phyloP scores from a whole-genome alignment of 2,329 filamentous ascomycete genomes.

The Curvularia verruculosa region DNA sequence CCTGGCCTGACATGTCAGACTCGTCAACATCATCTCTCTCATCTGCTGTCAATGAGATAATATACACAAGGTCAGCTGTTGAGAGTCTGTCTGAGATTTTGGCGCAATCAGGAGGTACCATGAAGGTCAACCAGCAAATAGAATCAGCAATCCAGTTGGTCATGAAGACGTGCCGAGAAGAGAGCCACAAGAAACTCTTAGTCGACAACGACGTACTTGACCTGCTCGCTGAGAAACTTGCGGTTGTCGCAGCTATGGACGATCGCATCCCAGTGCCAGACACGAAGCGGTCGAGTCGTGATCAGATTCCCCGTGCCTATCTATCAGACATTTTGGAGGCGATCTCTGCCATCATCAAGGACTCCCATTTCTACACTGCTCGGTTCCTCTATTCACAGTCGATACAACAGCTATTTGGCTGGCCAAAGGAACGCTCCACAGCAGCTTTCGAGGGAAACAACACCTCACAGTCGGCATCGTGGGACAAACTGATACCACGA shows the following conservation, averaged over 20 bases:
- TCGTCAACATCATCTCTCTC: conserved; percentile 63
- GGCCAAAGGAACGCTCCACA: conserved; percentile 34
- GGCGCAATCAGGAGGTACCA: conserved; percentile 60
- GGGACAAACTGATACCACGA: conserved; percentile 48
- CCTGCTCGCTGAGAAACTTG: conserved; percentile 75
- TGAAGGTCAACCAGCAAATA: conserved; percentile 66
- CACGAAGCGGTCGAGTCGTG: conserved; percentile 20
- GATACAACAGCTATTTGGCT: conserved; percentile 44
- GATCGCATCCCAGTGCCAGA: conserved; percentile 29
- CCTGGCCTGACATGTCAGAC: conserved; percentile 57
- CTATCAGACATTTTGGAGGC: conserved; percentile 77
- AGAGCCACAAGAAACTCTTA: conserved; percentile 73
- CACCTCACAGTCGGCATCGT: conserved; percentile 27
- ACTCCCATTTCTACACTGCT: conserved; percentile 79
- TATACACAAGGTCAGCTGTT: conserved; percentile 69
- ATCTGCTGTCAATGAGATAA: conserved; percentile 37
- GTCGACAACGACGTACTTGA: conserved; percentile 77
- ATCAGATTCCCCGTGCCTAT: conserved; percentile 56
- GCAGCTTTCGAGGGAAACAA: conserved; percentile 26
- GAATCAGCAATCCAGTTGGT: conserved; percentile 64
- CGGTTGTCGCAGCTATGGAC: conserved; percentile 40
- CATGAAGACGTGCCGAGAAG: conserved; percentile 69
- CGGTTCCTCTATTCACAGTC: conserved; percentile 58
- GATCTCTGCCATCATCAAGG: conserved; percentile 74
- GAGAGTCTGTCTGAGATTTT: conserved; percentile 70